These are phyloP conservation scores for Sarocladiaceae sp. DNA, from an alignment of 2,329 filamentous ascomycete species.

Conservation along the genomic window DNA sequence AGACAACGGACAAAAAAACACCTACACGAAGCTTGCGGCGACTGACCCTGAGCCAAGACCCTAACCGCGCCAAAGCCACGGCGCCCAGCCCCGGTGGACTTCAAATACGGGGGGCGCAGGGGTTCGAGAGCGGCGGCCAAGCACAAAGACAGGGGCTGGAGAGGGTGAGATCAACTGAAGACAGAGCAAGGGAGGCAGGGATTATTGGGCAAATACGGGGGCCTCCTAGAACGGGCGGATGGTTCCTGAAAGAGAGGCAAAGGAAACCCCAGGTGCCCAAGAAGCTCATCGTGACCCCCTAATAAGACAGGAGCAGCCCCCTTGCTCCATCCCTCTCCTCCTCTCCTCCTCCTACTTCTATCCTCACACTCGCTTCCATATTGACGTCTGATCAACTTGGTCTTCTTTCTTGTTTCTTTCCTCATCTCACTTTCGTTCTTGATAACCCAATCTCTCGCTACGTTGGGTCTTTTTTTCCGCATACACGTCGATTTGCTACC, in stretches of 20 bases:
- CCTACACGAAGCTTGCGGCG: too few species aligned
- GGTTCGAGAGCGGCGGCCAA: conserved; percentile 5
- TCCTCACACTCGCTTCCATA: conserved; percentile 11
- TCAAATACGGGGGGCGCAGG: conserved; percentile 1
- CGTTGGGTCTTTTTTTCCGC: conserved; percentile 5
- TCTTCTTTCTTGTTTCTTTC: conserved; percentile 3
- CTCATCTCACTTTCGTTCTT: conserved; percentile 8
- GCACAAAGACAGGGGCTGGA: neutral
- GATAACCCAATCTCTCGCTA: conserved; percentile 9
- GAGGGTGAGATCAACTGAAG: too few species aligned
- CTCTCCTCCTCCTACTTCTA: conserved; percentile 6
- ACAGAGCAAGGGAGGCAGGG: conserved; percentile 3
- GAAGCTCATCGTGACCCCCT: conserved; percentile 7
- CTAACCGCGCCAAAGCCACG: neutral
- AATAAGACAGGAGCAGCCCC: conserved; percentile 8
- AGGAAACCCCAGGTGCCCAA: neutral
- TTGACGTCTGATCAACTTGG: conserved; percentile 8
- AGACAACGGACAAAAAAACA: conserved; percentile 2
- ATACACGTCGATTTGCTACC: conserved; percentile 3
- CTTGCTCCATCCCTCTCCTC: conserved; percentile 6
- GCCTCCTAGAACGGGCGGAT: too few species aligned
- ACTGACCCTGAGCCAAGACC: neutral
- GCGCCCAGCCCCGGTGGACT: neutral
- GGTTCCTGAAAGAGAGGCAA: conserved; percentile 5
- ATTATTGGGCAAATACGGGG: too few species aligned